Percentiles rank a stretch among this genome's conserved stretches.
Evolutionary conservation across 257 asterid genomes (phyloP).

Genomic region (Vinca minor): DNA sequence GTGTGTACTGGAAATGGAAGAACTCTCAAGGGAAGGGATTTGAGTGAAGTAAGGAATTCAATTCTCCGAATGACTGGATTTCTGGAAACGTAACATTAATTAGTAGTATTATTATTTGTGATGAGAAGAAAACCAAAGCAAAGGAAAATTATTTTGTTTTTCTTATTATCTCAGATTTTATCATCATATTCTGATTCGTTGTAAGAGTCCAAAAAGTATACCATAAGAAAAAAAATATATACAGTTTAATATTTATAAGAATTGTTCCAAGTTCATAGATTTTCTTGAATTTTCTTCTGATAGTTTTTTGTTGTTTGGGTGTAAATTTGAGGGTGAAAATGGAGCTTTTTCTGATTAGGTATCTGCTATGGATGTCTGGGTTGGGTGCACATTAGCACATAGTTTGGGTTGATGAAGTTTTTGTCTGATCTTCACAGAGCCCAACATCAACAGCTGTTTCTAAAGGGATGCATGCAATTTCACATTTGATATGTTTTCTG

Average conservation of each 20-base stretch:
- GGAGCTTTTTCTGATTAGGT: conserved; percentile 35
- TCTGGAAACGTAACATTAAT: conserved; percentile 46
- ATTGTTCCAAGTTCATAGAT: neutral
- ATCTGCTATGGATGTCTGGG: conserved; percentile 23
- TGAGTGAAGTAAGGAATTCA: conserved; percentile 60
- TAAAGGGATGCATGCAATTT: conserved; percentile 6
- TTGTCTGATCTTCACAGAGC: conserved; percentile 23
- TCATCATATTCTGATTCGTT: conserved; percentile 1
- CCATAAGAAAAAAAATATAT: neutral
- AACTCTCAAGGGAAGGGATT: conserved; percentile 68
- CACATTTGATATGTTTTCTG: conserved; percentile 4
- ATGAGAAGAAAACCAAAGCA: neutral
- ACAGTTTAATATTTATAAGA: neutral
- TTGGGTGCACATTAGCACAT: conserved; percentile 15
- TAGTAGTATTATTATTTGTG: too few relatives aligned
- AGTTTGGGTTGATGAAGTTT: conserved; percentile 12
- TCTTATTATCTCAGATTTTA: conserved; percentile 6
- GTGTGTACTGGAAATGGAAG: conserved; percentile 71
- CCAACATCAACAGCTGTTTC: conserved; percentile 32
- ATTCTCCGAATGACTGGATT: conserved; percentile 75
- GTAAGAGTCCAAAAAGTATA: conserved; percentile 14
- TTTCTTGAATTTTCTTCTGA: neutral
- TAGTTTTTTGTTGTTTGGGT: neutral
- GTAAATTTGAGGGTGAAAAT: conserved; percentile 16
- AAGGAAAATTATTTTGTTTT: conserved; percentile 6